Base-by-base conservation (phyloP, 1,284 basidiomycete species). In the Rhodofomes roseus region DNA sequence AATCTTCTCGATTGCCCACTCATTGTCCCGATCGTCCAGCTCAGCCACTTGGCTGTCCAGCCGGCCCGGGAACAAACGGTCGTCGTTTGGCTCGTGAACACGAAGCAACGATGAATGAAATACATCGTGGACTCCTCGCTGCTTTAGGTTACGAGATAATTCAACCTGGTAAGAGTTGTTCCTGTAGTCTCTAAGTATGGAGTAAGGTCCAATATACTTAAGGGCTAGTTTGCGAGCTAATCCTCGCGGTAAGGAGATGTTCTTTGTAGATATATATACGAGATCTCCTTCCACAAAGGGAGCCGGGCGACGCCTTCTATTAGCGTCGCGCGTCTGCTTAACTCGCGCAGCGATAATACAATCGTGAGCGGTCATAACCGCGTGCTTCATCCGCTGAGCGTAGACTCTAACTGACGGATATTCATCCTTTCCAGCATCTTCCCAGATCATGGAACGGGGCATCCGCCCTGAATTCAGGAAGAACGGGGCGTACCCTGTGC, bases 251-350 rank as follows among this genome's bases (percentile, higher is more conserved):
- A 71, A 46, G 12, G 37, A 56, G 9, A 75, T 57, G 60, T 74
- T 73, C 62, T 71, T 66, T 0, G 73, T 77, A 0, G 72, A 77
- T 1, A 77, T 8, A 51, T 74, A 77, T 0, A 73, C 71, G 0
- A 74, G 48, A 57, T 76, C 74, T 0, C 68, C 69, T 4, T 44
- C 57, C 18, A 39, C 39, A 31, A 63, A 66, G 4, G 54, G 56
- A 2, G 62, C 56, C 1, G 52, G 58, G 0, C 56, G 51, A 0
- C 66, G 55, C 2, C 55, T 41, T 20, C 61, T 34, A 23, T 59
- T 59, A 9, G 57, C 53, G 36, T 59, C 29, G 29, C 57, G 31
- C 16, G 53, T 55, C 53, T 59, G 57, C 41, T 59, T 54, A 22
- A 59, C 53, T 18, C 53, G 39, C 22, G 57, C 57, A 5, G 52